Conservation (phyloP, 768 basidiomycete genomes). For the Hericium erinaceus region DNA sequence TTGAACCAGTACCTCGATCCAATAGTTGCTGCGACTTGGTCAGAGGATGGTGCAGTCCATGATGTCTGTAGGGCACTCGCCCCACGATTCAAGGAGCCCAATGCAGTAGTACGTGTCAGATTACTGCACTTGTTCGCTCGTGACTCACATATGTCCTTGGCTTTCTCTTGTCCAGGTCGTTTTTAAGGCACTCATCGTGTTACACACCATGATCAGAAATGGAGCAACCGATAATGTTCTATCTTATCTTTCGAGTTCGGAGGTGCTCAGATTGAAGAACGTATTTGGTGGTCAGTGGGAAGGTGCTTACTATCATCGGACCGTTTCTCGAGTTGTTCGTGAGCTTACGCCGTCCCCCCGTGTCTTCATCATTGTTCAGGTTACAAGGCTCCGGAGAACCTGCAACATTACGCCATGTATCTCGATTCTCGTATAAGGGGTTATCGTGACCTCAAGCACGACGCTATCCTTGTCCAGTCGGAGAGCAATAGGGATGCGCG, state of each 20-base stretch:
- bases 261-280: conserved; percentile 74
- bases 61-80: conserved; percentile 89
- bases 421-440: conserved; percentile 82
- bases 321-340: not conserved
- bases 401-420: conserved; percentile 82
- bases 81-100: conserved; percentile 82
- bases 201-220: conserved; percentile 94
- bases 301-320: conserved; percentile 35
- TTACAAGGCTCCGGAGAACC: conserved; percentile 76
- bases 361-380: conserved; percentile 34
- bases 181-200: conserved; percentile 94
- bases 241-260: conserved; percentile 68
- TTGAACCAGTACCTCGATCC: conserved; percentile 80
- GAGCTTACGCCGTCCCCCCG: not conserved
- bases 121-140: not conserved
- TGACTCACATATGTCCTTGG: conserved; percentile 1
- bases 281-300: conserved; percentile 83
- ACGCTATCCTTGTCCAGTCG: conserved; percentile 87
- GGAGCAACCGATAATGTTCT: conserved; percentile 94
- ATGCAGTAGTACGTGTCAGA: conserved; percentile 60
- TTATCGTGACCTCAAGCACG: conserved; percentile 87
- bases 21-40: conserved; percentile 95
- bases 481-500: conserved; percentile 86
- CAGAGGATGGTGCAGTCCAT: conserved; percentile 85
- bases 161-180: conserved; percentile 50